Evolutionary conservation across 2,329 filamentous ascomycete species (phyloP).

Genomic region (Fusarium mangiferae): DNA sequence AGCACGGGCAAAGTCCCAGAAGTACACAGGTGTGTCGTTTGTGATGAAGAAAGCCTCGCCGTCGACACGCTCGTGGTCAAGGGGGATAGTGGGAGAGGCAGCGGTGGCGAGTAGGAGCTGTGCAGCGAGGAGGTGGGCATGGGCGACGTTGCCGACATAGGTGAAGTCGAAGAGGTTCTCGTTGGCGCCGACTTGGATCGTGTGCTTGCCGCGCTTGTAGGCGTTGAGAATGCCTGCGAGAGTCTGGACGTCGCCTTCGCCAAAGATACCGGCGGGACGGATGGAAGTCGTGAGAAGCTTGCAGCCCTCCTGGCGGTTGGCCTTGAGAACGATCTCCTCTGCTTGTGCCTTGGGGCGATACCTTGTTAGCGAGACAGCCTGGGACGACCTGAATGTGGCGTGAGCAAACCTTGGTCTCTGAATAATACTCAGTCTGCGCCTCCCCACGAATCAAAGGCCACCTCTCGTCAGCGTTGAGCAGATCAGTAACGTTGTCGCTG

Average conservation of each 20-base stretch:
- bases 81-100: slow-evolving; percentile 67
- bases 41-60: slow-evolving; percentile 92
- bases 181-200: slow-evolving; percentile 81
- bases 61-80: slow-evolving; percentile 79
- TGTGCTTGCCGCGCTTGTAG: slow-evolving; percentile 74
- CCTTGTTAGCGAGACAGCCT: neutral
- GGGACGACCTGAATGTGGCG: neutral
- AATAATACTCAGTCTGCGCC: slow-evolving; percentile 83
- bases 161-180: slow-evolving; percentile 73
- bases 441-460: slow-evolving; percentile 80
- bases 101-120: slow-evolving; percentile 73
- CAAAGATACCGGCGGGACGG: slow-evolving; percentile 89
- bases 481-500: slow-evolving; percentile 81
- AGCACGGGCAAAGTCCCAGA: slow-evolving; percentile 86
- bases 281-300: slow-evolving; percentile 81
- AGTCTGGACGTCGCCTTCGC: slow-evolving; percentile 84
- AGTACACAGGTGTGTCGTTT: slow-evolving; percentile 88
- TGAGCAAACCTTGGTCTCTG: slow-evolving; percentile 79
- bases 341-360: slow-evolving; percentile 70
- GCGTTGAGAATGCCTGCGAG: slow-evolving; percentile 79
- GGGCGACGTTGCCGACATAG: slow-evolving; percentile 71
- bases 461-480: slow-evolving; percentile 85
- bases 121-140: slow-evolving; percentile 86
- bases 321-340: slow-evolving; percentile 81
- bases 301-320: slow-evolving; percentile 70